Percentiles rank a stretch among this genome's conserved stretches.
These are phyloP conservation scores for Xylaria sp. DNA, from an alignment of 2,329 filamentous ascomycete species.

Conservation along the genomic window DNA sequence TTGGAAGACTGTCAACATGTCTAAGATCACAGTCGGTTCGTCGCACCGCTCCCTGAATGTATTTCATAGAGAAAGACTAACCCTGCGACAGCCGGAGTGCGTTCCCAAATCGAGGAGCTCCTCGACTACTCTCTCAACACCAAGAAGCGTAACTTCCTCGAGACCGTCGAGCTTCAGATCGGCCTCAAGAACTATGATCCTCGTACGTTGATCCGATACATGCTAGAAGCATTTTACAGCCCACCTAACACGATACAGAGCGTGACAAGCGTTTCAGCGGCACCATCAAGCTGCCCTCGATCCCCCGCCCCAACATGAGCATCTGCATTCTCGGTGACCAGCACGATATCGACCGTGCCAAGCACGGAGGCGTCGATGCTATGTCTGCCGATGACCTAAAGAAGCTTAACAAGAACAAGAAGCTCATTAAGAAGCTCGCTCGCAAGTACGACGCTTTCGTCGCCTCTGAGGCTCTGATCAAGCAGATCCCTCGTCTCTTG, in stretches of 20 bases:
- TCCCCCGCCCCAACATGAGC: conserved; percentile 78
- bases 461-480: conserved; percentile 96
- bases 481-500: conserved; percentile 99
- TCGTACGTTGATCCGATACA: conserved; percentile 26
- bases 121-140: conserved; percentile 94
- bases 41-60: conserved; percentile 15
- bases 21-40: conserved; percentile 83
- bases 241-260: conserved; percentile 57
- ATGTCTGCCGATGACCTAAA: conserved; percentile 99
- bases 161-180: conserved; percentile 89
- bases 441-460: conserved; percentile 99
- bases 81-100: conserved; percentile 55
- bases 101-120: conserved; percentile 81
- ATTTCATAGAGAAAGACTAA: conserved; percentile 35
- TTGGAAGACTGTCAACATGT: conserved; percentile 91
- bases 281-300: conserved; percentile 92
- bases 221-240: neutral
- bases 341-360: conserved; percentile 99
- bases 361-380: conserved; percentile 98
- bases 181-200: conserved; percentile 99
- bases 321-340: conserved; percentile 71
- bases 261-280: conserved; percentile 99
- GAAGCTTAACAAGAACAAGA: conserved; percentile 99
- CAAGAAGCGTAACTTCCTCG: conserved; percentile 98
- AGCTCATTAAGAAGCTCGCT: conserved; percentile 99